Evolutionary conservation across 306 rosid genomes (phyloP), one percentile per base, ranked within the genome.

Genomic region (Crataegus laevigata): DNA sequence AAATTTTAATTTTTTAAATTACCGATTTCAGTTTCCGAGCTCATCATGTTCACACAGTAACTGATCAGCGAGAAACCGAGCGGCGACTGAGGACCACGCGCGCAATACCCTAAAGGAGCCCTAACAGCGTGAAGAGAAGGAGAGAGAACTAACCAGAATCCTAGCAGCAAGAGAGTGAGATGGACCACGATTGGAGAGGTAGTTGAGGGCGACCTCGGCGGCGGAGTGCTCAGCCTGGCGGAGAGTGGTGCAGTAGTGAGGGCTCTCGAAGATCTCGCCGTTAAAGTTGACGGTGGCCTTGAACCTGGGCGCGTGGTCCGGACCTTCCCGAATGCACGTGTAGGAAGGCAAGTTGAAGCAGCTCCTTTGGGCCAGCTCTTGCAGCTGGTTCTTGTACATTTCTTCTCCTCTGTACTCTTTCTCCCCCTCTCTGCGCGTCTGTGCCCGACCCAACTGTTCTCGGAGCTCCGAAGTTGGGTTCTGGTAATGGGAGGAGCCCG

Each of bases 371-470:
- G 98, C 98, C 91, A 94, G 93, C 90, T 94, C 98, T 70, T 94
- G 98, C 73, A 94, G 97, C 98, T 94, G 99, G 96, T 96, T 96
- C 90, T 96, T 96, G 82, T 94, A 94, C 98, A 94, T 94, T 91
- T 87, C 92, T 75, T n/a, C 83, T 28, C 65, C 86, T 68, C 47
- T 51, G 1, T 50, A 4, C 21, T 36, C 57, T 26, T 52, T 26
- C 52, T 43, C 32, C 3, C 66, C 24, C 66, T 61, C 66, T 4
- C 72, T 19, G 68, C 6, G 54, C 0, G 19, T 21, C 68, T 9
- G 21, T 52, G 43, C 8, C 30, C 66, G 3, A 36, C 36, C 54
- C 69, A 36, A 34, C 47, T 21, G 2, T 36, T 65, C 9, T 21
- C 69, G 28, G 50, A 58, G 19, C 66, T 34, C 75, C 43, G 25